Base-by-base conservation (phyloP, 768 basidiomycete genomes). In the Pholiota molesta region DNA sequence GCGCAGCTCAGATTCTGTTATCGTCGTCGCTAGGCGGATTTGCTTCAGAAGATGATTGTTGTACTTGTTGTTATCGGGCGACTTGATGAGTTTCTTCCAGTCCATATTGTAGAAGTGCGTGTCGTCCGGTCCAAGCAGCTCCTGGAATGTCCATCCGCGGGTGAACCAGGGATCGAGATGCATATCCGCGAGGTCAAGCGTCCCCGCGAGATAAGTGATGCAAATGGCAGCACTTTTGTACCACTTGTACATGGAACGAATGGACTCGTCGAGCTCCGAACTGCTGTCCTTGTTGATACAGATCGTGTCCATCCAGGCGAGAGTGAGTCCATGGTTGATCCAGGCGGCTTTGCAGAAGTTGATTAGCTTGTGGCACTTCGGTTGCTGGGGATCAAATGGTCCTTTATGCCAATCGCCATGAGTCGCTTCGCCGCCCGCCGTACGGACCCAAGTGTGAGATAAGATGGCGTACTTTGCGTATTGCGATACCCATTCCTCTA, bases 181-280 rank as follows among this genome's bases (percentile, higher is more conserved):
- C 53, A 55, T 55, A 13, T 35, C 31, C 19, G n/a, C 11, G 7
- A 37, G n/a, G 10, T 35, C 19, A n/a, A 13, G 3, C 6, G 53
- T 55, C 19, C 26, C 33, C n/a, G 35, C 53, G 8, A 55, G 53
- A 17, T 55, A 55, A 8, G 53, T 40, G 13, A 37, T 37, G 21
- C 31, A 55, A 26, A 55, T 29, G 19, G 33, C 28, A 14, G 53
- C 33, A n/a, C 13, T 37, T 19, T 11, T 17, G 21, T 55, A 55
- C 33, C 53, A 55, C 31, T 55, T 55, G 19, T 55, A 39, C 53
- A 55, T 55, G 35, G 53, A 55, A 3, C 53, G 53, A 55, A 55
- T 55, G 19, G 53, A 55, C 23, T 55, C 53, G 26, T 55, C 53
- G 33, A 55, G 53, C n/a, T 55, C 53, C 6, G 53, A 55, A n/a